Conservation (phyloP, 768 basidiomycete species). For the Leccinum disarticulatum region DNA sequence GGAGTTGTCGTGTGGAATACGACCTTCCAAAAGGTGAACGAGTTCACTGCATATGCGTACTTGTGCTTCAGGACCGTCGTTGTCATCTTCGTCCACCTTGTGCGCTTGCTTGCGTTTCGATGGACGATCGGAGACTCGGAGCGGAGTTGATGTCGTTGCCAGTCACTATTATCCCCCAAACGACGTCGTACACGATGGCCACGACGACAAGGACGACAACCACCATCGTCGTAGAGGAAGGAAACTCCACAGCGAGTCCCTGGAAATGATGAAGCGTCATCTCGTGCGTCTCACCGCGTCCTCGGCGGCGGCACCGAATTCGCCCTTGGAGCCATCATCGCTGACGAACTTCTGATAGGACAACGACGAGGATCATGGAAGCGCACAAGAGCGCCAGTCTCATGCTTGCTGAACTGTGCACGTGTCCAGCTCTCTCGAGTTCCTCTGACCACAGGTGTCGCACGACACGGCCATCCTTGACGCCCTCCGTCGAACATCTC, state of each 20-base stretch:
- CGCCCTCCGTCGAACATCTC: too few species aligned
- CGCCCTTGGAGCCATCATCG: neutral
- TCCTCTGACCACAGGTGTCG: too few species aligned
- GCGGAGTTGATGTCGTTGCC: neutral
- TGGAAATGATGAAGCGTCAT: constrained; percentile 90
- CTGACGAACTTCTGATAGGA: constrained; percentile 55
- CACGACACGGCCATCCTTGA: too few species aligned
- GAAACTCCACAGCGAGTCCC: constrained; percentile 83
- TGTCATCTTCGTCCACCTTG: too few species aligned
- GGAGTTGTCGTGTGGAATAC: too few species aligned
- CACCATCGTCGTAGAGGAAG: constrained; percentile 60
- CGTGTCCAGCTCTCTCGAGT: too few species aligned
- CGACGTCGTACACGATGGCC: constrained; percentile 22
- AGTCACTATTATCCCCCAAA: neutral
- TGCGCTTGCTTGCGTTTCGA: too few species aligned
- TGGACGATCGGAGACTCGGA: too few species aligned
- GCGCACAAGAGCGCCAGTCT: constrained; percentile 95
- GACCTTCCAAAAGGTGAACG: too few species aligned
- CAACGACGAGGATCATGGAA: constrained; percentile 94
- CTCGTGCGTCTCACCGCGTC: constrained; percentile 52
- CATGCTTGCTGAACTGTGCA: constrained; percentile 95
- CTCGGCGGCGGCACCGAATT: neutral
- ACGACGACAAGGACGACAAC: constrained; percentile 15
- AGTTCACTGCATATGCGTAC: too few species aligned
- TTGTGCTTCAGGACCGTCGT: too few species aligned